A percentile compares a stretch with the other conserved stretches of the same genome.
Conservation (phyloP, 2,329 filamentous ascomycete species). For the Exophiala phaeomuriformis region DNA sequence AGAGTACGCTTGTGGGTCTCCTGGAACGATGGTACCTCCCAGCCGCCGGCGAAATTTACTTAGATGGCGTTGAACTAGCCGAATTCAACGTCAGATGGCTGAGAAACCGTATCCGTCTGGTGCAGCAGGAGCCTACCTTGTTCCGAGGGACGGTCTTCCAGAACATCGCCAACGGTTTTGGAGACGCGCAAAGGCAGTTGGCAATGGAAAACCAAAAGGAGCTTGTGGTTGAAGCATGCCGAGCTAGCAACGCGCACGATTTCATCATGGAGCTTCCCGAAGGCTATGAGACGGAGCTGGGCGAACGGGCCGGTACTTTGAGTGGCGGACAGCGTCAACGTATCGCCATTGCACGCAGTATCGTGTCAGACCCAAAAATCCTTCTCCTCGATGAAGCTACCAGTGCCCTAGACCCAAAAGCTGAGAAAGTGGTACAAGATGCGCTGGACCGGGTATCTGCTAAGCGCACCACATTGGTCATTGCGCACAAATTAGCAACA, state of each 20-base stretch:
- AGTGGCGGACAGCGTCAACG: constrained; percentile 76
- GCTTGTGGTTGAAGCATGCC: constrained; percentile 52
- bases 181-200: constrained; percentile 31
- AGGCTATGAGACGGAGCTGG: constrained; percentile 67
- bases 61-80: constrained; percentile 47
- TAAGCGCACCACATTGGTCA: constrained; percentile 63
- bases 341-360: constrained; percentile 64
- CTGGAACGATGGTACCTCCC: constrained; percentile 40
- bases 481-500: constrained; percentile 66
- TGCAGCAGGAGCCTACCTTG: constrained; percentile 61
- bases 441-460: constrained; percentile 50
- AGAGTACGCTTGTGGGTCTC: constrained; percentile 40
- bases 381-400: constrained; percentile 71
- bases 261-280: constrained; percentile 60
- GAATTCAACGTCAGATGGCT: constrained; percentile 57
- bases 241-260: constrained; percentile 61
- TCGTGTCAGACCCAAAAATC: constrained; percentile 58
- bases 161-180: constrained; percentile 55
- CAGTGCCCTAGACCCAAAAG: constrained; percentile 54
- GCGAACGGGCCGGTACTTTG: constrained; percentile 68
- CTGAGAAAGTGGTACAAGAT: constrained; percentile 48
- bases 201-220: constrained; percentile 25
- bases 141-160: constrained; percentile 59
- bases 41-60: constrained; percentile 44
- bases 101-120: constrained; percentile 52